A percentile compares a stretch with the other conserved stretches of the same genome.
These are phyloP conservation scores for Collybia mongolica DNA, from an alignment of 768 basidiomycete species.

Conservation along the genomic window DNA sequence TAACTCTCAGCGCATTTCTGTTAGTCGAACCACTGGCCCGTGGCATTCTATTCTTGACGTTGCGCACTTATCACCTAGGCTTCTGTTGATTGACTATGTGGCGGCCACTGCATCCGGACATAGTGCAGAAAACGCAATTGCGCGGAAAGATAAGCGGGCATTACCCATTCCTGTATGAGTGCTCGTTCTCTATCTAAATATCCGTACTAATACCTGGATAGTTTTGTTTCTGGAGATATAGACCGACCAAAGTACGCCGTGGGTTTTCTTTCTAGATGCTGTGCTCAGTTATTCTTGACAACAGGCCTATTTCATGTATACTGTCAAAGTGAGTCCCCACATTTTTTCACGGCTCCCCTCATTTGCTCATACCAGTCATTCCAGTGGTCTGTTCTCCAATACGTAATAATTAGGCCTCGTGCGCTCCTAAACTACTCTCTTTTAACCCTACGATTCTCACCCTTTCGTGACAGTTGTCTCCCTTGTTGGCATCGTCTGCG, in stretches of 20 bases:
- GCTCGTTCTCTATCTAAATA: not conserved
- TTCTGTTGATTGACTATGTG: constrained; percentile 84
- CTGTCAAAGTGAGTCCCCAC: constrained; percentile 57
- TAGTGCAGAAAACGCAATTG: constrained; percentile 64
- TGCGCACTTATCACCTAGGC: constrained; percentile 29
- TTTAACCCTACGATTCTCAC: not conserved
- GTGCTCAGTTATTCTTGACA: constrained; percentile 3
- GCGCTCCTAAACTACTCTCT: constrained; percentile 4
- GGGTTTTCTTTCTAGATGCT: not conserved
- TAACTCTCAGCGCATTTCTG: constrained; percentile 88
- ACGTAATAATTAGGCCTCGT: constrained; percentile 69
- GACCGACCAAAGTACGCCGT: constrained; percentile 67
- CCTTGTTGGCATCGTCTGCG: constrained; percentile 77
- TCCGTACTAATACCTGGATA: constrained; percentile 21
- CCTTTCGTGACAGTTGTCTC: constrained; percentile 43
- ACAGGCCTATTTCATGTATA: constrained; percentile 87
- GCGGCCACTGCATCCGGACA: constrained; percentile 65
- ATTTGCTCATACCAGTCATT: constrained; percentile 3
- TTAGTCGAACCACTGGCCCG: constrained; percentile 30
- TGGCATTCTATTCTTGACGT: not conserved
- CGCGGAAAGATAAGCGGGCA: constrained; percentile 73
- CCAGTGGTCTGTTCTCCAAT: constrained; percentile 89
- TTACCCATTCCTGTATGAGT: constrained; percentile 61
- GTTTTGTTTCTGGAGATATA: constrained; percentile 82
- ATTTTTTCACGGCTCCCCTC: not conserved